These are phyloP conservation scores for Psidium friedrichsthalianum DNA, from an alignment of 345 rosid genomes.

Conservation along the genomic window DNA sequence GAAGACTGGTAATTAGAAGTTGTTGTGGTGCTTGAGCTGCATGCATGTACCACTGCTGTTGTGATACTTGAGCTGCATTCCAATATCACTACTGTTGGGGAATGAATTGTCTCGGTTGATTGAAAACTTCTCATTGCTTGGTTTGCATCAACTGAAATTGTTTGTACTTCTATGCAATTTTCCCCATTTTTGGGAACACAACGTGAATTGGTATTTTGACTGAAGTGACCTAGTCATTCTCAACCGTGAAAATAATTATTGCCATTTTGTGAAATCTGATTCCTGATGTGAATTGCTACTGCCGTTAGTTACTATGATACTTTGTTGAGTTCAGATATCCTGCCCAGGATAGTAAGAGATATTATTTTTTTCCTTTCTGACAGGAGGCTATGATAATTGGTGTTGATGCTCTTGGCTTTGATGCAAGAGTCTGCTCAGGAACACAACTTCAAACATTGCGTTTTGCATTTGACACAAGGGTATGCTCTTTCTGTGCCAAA, in stretches of 20 bases:
- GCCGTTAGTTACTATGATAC: neutral
- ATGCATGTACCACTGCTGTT: neutral
- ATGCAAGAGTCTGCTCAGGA: conserved; percentile 77
- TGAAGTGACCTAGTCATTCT: neutral
- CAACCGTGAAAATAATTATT: neutral
- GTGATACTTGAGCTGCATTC: neutral
- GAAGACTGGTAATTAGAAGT: neutral
- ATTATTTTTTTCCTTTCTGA: neutral
- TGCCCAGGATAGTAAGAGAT: neutral
- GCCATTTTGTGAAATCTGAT: neutral
- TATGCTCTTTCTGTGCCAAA: conserved; percentile 12
- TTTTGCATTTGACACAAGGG: conserved; percentile 59
- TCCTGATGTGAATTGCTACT: neutral
- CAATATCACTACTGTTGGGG: neutral
- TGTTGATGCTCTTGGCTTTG: conserved; percentile 79
- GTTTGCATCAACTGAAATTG: neutral
- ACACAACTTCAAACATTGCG: conserved; percentile 74
- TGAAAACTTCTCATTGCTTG: neutral
- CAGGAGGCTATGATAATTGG: conserved; percentile 66
- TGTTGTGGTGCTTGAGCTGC: neutral
- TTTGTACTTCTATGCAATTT: neutral
- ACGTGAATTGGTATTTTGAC: neutral
- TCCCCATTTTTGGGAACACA: neutral
- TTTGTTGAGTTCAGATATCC: neutral
- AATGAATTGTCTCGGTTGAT: neutral